Base-by-base conservation (phyloP, 2,329 filamentous ascomycete genomes). In the Teratosphaeria nubilosa region DNA sequence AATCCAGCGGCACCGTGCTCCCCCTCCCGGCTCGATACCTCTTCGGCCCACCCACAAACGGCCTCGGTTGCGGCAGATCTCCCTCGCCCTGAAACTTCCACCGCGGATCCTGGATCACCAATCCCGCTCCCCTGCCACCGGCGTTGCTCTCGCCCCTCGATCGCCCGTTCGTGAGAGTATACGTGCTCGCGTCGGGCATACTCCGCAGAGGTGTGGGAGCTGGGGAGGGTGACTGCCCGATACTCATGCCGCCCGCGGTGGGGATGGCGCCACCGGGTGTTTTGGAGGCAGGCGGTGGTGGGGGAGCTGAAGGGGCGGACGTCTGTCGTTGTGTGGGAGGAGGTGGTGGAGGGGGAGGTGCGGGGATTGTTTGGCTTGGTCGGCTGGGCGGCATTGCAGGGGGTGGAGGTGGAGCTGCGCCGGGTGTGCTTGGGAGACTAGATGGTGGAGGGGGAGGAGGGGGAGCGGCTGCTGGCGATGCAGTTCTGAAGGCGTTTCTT, bases 1-100 rank as follows among this genome's bases (percentile, higher is more conserved):
- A 74, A 77, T 97, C 90, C 66, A 97, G 77, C 31, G 94, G 94
- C 65, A 97, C 91, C 77, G 89, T 96, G 75, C 91, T 96, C 32
- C 91, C 92, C 70, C 92, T 83, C 9, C 94, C 94, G 37, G 94
- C 94, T 62, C 92, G 81, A 74, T 97, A 99, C 70, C 84, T 85
- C 71, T 87, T 91, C 22, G 81, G 76, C 3, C 83, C 84, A n/a
- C 87, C 87, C 1, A 79, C 75, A 69, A 95, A 96, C 1, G 88
- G 85, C 67, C 92, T 81, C 24, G 92, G 92, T 66, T 91, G 92
- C 0, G 94, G 92, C 53, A 97, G 80, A 65, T 88, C 80, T 37
- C 80, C 82, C 66, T 96, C 92, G 53, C 86, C 83, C 66, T 92
- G 87, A 70, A 96, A 99, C 63, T 86, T 87, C 85, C 91, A 99